Conservation (phyloP, 345 rosid species). For the Rhizophora mangle region DNA sequence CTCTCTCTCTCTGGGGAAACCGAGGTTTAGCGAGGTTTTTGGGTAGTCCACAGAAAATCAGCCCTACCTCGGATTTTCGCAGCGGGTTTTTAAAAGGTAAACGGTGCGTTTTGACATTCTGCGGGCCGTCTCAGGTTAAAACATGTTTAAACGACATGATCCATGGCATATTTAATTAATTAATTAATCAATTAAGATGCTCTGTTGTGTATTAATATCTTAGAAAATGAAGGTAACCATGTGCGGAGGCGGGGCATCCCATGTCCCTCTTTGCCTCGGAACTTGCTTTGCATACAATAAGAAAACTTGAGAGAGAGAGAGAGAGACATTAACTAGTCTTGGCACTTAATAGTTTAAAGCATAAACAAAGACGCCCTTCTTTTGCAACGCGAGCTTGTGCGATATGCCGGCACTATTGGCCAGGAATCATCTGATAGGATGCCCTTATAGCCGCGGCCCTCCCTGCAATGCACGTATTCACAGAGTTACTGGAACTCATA, state of each 20-base stretch:
- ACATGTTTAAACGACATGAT: too few relatives aligned
- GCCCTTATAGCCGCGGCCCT: conserved; percentile 53
- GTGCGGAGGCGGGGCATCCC: too few relatives aligned
- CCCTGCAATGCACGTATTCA: conserved; percentile 39
- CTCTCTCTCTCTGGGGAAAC: neutral
- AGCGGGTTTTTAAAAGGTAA: neutral
- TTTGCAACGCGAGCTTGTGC: conserved; percentile 49
- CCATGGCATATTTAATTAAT: too few relatives aligned
- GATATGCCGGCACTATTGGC: conserved; percentile 62
- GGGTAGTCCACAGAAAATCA: neutral
- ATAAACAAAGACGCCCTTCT: too few relatives aligned
- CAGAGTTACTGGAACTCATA: neutral
- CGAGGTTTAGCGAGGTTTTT: conserved; percentile 5
- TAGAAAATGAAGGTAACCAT: too few relatives aligned
- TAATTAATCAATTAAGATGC: too few relatives aligned
- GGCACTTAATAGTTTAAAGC: too few relatives aligned
- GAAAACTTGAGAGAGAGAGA: too few relatives aligned
- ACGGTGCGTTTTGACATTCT: neutral
- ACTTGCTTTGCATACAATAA: too few relatives aligned
- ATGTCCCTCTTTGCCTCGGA: too few relatives aligned
- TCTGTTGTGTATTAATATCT: too few relatives aligned
- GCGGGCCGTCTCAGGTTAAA: neutral
- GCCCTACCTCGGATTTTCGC: neutral
- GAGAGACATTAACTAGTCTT: too few relatives aligned
- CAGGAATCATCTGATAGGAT: conserved; percentile 53